Evolutionary conservation across 1,284 basidiomycete species (phyloP), one percentile per base, ranked within the genome.

Genomic region (Peniophora sp.): DNA sequence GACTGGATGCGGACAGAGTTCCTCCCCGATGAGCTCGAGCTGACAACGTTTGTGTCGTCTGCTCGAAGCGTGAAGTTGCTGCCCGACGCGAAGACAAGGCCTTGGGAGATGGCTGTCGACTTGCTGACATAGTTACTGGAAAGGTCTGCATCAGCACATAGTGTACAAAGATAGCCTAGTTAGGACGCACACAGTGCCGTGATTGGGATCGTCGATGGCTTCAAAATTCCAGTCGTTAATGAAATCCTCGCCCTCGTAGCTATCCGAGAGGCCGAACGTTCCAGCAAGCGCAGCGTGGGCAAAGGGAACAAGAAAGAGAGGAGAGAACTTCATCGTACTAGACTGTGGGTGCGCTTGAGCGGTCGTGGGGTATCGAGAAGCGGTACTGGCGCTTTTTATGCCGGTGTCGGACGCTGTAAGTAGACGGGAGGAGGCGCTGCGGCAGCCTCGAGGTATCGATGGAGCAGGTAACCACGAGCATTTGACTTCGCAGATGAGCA

Each of bases 1-100:
- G 78, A 75, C 52, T 65, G 62, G 46, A 85, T 65, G 35, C 83
- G 72, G 39, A 84, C 78, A 20, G 81, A 83, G 60, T 82, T 74
- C 12, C 83, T 66, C 14, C 83, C 83, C 2, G 79, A 71, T 3
- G 73, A 76, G 44, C 58, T 66, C 1, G 74, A 22, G 36, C 61
- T 63, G 46, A 83, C 68, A 1, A 66, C 62, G 6, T 68, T 76
- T 22, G 66, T 75, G 55, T 66, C 63, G 56, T 85, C 82, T 15
- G 78, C 72, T 27, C 79, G 76, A 54, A 83, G 64, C 47, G 64
- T 59, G 22, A 66, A 58, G 24, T 65, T 63, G 53, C 63, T 56
- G 20, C 60, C 61, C 8, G 57, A 55, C 3, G 62, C 64, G 51
- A 60, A 68, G 32, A 64, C 64, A 35, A 68, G 55, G 57, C 68